phyloP scores from a whole-genome alignment of 2,329 filamentous ascomycete genomes.

The Trichoderma citrinoviride region DNA sequence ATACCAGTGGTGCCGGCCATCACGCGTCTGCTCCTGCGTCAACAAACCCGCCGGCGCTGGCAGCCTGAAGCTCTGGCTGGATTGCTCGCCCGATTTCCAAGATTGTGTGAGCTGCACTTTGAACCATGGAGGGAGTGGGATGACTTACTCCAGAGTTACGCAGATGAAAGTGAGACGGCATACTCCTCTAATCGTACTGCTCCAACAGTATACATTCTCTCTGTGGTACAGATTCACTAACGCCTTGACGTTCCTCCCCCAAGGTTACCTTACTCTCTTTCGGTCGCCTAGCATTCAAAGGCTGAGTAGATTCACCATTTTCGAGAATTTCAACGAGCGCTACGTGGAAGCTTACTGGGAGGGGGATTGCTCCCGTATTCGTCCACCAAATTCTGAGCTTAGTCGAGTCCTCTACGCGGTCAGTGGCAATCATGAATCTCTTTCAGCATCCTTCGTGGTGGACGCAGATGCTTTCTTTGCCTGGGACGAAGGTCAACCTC shows the following conservation, averaged over 20 bases:
- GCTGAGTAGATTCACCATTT: background rate
- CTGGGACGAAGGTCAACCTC: background rate
- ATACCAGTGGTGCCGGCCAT: conserved; percentile 32
- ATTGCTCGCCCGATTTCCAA: conserved; percentile 34
- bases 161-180: background rate
- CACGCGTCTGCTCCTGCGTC: conserved; percentile 35
- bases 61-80: conserved; percentile 28
- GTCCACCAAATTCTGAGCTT: conserved; percentile 26
- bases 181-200: background rate
- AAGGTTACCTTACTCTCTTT: background rate
- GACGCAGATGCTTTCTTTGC: conserved; percentile 33
- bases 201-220: background rate
- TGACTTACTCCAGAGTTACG: background rate
- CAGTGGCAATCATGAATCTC: conserved; percentile 30
- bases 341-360: background rate
- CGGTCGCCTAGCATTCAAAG: background rate
- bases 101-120: conserved; percentile 37
- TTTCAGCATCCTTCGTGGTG: conserved; percentile 32
- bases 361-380: conserved; percentile 12
- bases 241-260: background rate
- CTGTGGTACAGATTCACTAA: background rate
- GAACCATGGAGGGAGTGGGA: conserved; percentile 37
- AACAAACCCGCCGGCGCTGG: conserved; percentile 36
- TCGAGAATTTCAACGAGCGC: conserved; percentile 10
- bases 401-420: conserved; percentile 29